A percentile compares a stretch with the other conserved stretches of the same genome.
These are phyloP conservation scores for Domatiomyces catenatus DNA, from an alignment of 2,329 filamentous ascomycete species.

Conservation along the genomic window DNA sequence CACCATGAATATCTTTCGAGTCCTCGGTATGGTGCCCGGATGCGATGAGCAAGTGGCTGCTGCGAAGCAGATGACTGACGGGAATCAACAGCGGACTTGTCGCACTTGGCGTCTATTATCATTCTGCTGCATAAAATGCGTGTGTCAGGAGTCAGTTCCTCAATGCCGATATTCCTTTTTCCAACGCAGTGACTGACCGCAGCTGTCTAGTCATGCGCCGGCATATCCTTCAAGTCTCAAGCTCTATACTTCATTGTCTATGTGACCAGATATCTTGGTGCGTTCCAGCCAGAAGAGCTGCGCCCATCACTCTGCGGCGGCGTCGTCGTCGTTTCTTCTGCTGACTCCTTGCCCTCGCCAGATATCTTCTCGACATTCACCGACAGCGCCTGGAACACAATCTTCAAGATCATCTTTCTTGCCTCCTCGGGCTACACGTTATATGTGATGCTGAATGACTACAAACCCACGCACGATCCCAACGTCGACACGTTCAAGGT, in stretches of 20 bases:
- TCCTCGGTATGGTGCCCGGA: slow-evolving; percentile 40
- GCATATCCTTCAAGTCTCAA: slow-evolving; percentile 98
- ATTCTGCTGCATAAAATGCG: slow-evolving; percentile 96
- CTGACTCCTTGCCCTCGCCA: slow-evolving; percentile 23
- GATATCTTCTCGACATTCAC: slow-evolving; percentile 79
- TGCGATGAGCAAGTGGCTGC: neutral
- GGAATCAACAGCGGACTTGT: slow-evolving; percentile 60
- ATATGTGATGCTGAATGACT: slow-evolving; percentile 94
- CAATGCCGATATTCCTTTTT: slow-evolving; percentile 1
- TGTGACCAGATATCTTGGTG: slow-evolving; percentile 78
- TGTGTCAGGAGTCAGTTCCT: slow-evolving; percentile 58
- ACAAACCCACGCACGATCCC: slow-evolving; percentile 92
- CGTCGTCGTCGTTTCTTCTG: too few relatives aligned
- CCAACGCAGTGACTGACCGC: slow-evolving; percentile 7
- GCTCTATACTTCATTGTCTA: slow-evolving; percentile 90
- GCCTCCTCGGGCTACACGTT: slow-evolving; percentile 79
- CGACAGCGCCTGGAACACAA: slow-evolving; percentile 72
- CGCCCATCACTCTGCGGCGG: slow-evolving; percentile 11
- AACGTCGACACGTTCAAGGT: slow-evolving; percentile 96
- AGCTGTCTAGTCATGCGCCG: slow-evolving; percentile 63
- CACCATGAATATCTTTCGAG: slow-evolving; percentile 55
- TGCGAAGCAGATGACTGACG: slow-evolving; percentile 9
- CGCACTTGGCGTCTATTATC: slow-evolving; percentile 83
- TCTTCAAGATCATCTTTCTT: slow-evolving; percentile 95
- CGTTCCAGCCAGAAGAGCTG: slow-evolving; percentile 5